Evolutionary conservation across 2,329 filamentous ascomycete genomes (phyloP), one percentile per base, ranked within the genome.

Genomic region (Fusarium ramigenum): DNA sequence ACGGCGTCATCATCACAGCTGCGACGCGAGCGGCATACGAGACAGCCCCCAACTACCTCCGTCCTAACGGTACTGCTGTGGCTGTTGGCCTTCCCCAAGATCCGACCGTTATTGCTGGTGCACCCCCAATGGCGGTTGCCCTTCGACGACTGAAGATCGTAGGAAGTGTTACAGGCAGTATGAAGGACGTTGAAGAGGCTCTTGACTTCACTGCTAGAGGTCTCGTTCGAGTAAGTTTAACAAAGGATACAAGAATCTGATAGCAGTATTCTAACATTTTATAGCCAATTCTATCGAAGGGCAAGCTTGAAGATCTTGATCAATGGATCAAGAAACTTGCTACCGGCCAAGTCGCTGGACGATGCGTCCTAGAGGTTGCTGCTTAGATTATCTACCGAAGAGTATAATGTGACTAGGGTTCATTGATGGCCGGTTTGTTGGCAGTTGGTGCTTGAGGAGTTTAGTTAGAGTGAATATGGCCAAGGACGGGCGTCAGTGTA

Each of bases 11-110:
- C 70, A 87, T 97, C 23, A 90, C 97, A 43, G 95, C 95, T 56
- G 94, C 93, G 49, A 90, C 87, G 73, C 94, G 97, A 87, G 93
- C 91, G 84, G 95, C 95, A n/a, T 97, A 97, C 88, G 94, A 97
- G 84, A 94, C 97, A 84, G 95, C 95, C 14, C 90, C 93, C 39
- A 91, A 88, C 81, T 97, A 97, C 81, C 91, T 97, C 59, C 92
- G 95, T 53, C 89, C 93, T 42, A 90, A 91, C 56, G 95, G 95
- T 52, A 89, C 90, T 15, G 92, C 97, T 74, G 89, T 97, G 56
- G 94, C 93, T 80, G 95, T 98, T 75, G 95, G 94, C 75, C 86
- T 97, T 25, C 95, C 95, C 0, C 60, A 74, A 2, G 76, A 78
- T 15, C 40, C 34, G 4, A 75, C 65, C 2, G 52, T 78, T 1